Evolutionary conservation across 1,284 basidiomycete genomes (phyloP).

Genomic region (Jaminaea rosea): DNA sequence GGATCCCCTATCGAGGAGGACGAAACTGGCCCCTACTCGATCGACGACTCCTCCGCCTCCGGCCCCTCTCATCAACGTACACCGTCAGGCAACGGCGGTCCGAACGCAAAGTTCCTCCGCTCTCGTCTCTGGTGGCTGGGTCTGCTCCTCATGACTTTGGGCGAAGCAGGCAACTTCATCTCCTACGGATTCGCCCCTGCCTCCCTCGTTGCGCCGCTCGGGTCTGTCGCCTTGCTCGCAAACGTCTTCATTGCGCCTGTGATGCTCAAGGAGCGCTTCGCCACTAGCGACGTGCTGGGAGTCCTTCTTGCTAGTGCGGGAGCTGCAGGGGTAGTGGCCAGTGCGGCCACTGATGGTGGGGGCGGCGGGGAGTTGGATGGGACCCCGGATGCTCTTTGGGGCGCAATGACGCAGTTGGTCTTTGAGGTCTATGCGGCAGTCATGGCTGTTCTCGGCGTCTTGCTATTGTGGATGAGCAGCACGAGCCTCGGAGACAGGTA

Average conservation of each 20-base stretch:
- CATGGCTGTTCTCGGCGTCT: constrained; percentile 11
- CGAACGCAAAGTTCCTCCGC: constrained; percentile 30
- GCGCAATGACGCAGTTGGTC: constrained; percentile 25
- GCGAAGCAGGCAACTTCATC: constrained; percentile 78
- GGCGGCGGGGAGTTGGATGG: constrained; percentile 13
- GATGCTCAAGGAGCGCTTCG: constrained; percentile 53
- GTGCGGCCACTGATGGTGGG: constrained; percentile 53
- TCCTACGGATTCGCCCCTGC: constrained; percentile 80
- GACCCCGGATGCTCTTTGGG: constrained; percentile 23
- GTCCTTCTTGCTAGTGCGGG: constrained; percentile 39
- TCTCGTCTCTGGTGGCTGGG: constrained; percentile 82
- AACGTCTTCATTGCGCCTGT: constrained; percentile 90
- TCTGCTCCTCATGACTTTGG: constrained; percentile 77
- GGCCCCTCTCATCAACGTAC: no score
- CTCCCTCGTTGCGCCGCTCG: constrained; percentile 85
- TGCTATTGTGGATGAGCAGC: constrained; percentile 42
- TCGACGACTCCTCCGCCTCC: no score
- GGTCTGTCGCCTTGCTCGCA: constrained; percentile 72
- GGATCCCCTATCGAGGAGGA: no score
- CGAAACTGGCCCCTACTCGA: no score
- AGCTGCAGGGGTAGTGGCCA: constrained; percentile 63
- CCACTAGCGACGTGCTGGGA: constrained; percentile 73
- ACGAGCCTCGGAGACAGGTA: constrained; percentile 60
- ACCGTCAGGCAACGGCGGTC: constrained; percentile 13
- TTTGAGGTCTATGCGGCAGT: constrained; percentile 36